A percentile compares a stretch with the other conserved stretches of the same genome.
Evolutionary conservation across 1,139 yeast species (phyloP).

Genomic region (Kodamaea arcana): DNA sequence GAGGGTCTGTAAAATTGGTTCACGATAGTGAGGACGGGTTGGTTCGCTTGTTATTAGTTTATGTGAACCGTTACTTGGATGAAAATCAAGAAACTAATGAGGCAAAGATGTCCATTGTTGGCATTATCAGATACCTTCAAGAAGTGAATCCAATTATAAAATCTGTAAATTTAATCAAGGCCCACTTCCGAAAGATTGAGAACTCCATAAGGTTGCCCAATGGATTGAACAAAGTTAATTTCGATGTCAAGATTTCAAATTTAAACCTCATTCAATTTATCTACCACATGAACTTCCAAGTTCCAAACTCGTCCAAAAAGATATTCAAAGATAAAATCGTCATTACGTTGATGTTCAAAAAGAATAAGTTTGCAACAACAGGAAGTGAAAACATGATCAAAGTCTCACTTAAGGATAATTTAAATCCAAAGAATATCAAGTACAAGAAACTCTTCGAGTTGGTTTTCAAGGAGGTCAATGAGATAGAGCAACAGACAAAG

Average conservation of each 20-base stretch:
- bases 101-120: slow-evolving; percentile 19
- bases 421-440: slow-evolving; percentile 36
- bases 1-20: slow-evolving; percentile 15
- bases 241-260: slow-evolving; percentile 31
- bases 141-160: slow-evolving; percentile 29
- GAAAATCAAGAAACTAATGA: neutral
- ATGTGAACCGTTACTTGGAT: slow-evolving; percentile 22
- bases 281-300: slow-evolving; percentile 28
- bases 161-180: slow-evolving; percentile 19
- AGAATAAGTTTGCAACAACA: slow-evolving; percentile 29
- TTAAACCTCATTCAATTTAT: slow-evolving; percentile 33
- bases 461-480: slow-evolving; percentile 34
- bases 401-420: slow-evolving; percentile 35
- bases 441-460: slow-evolving; percentile 39
- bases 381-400: slow-evolving; percentile 20
- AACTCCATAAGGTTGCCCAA: slow-evolving; percentile 20
- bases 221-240: slow-evolving; percentile 29
- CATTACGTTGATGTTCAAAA: slow-evolving; percentile 28
- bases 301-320: slow-evolving; percentile 27
- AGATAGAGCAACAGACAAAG: slow-evolving; percentile 16
- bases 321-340: slow-evolving; percentile 34
- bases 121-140: slow-evolving; percentile 30
- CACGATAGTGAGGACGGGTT: slow-evolving; percentile 8
- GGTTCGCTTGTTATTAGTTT: slow-evolving; percentile 21
- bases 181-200: slow-evolving; percentile 7